phyloP scores from a whole-genome alignment of 2,329 filamentous ascomycete species.

The Botryotinia narcissicola region DNA sequence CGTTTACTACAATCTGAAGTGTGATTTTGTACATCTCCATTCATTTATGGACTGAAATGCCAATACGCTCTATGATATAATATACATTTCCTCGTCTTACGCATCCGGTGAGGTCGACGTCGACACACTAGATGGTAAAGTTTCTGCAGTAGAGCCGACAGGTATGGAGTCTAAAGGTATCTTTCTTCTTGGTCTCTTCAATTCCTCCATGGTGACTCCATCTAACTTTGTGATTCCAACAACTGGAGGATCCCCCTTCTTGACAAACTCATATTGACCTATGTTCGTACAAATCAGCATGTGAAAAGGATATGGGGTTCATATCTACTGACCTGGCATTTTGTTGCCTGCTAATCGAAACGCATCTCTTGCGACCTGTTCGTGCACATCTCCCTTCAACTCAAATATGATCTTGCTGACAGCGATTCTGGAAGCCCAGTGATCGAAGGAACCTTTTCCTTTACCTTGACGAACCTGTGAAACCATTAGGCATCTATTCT shows the following conservation, averaged over 20 bases:
- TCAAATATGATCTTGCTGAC: conserved; percentile 93
- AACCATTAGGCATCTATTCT: conserved; percentile 20
- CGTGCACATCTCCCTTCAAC: conserved; percentile 86
- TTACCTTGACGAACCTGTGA: conserved; percentile 91
- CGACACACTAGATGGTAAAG: conserved; percentile 27
- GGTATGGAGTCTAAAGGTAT: conserved; percentile 32
- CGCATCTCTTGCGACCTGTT: conserved; percentile 89
- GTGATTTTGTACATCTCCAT: conserved; percentile 9
- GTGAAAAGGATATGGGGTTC: neutral
- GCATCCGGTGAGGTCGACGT: conserved; percentile 33
- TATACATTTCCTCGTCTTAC: conserved; percentile 24
- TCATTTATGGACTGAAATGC: neutral
- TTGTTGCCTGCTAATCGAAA: conserved; percentile 94
- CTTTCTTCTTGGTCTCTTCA: conserved; percentile 73
- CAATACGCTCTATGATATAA: conserved; percentile 17
- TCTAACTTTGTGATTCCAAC: conserved; percentile 90
- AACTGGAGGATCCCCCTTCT: conserved; percentile 83
- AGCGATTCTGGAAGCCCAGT: conserved; percentile 87
- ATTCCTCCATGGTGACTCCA: conserved; percentile 75
- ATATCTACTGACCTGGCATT: conserved; percentile 68
- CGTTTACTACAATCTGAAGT: neutral
- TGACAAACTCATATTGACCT: conserved; percentile 90
- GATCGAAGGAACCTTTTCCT: conserved; percentile 95
- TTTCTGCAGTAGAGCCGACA: conserved; percentile 24
- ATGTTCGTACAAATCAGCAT: conserved; percentile 31